These are phyloP conservation scores for Ustilago hordei DNA, from an alignment of 1,284 basidiomycete genomes.

Conservation along the genomic window DNA sequence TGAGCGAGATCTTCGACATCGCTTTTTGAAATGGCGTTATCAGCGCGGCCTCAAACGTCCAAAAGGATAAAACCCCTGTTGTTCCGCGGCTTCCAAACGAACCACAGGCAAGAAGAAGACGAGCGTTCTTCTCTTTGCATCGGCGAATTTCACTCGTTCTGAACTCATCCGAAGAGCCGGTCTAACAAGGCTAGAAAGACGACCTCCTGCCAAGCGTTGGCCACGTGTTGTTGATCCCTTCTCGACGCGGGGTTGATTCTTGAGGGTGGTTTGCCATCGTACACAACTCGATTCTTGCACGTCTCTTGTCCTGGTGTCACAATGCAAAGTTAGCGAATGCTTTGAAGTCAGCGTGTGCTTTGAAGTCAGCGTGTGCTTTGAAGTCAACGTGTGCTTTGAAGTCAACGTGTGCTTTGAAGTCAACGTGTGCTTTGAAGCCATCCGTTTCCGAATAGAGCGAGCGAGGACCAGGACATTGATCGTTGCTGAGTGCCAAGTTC, in stretches of 20 bases:
- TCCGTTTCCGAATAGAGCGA: too few relatives aligned
- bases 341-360: too few relatives aligned
- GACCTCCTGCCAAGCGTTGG: background rate
- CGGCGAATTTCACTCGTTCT: slow-evolving; percentile 9
- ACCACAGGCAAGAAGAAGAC: background rate
- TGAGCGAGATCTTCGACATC: slow-evolving; percentile 6
- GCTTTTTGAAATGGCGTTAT: slow-evolving; percentile 28
- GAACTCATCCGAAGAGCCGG: background rate
- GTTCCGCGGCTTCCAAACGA: slow-evolving; percentile 13
- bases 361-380: too few relatives aligned
- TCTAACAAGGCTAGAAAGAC: background rate
- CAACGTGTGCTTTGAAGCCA: too few relatives aligned
- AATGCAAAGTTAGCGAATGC: too few relatives aligned
- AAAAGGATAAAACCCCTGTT: slow-evolving; percentile 8
- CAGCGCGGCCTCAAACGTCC: background rate
- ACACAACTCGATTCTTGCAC: background rate
- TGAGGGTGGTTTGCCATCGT: background rate
- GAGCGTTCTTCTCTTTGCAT: background rate
- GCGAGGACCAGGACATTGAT: background rate
- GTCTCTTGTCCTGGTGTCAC: background rate
- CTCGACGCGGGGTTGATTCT: background rate
- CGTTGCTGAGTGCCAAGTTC: background rate
- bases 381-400: too few relatives aligned
- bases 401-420: too few relatives aligned
- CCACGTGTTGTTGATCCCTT: background rate